Evolutionary conservation across 2,329 filamentous ascomycete species (phyloP), one percentile per base, ranked within the genome.

Genomic region (Diplocarpon rosae): DNA sequence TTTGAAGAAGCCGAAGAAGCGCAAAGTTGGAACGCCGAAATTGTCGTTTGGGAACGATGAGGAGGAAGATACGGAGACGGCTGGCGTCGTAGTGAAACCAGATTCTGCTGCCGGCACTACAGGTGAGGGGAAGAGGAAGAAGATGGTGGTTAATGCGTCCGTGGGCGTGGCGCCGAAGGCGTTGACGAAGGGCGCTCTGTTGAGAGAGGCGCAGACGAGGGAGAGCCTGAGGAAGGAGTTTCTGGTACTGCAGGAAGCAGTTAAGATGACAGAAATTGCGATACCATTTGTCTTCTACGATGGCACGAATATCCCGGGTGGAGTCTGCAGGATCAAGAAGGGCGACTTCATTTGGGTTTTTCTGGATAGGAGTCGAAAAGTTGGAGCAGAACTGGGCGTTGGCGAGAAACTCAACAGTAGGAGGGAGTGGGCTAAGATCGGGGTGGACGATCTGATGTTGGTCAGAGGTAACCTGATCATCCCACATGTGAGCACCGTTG

Each of bases 231-330:
- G 85, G 9, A 84, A 82, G 50, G 82, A 96, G 59, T 98, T 95
- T 57, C 63, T 94, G 37, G 70, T 70, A 9, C 75, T 90, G 47
- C 92, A 95, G 61, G 86, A 93, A 50, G 78, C 80, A 0, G 84
- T 96, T 53, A 95, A 93, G 66, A 78, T 78, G 15, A 89, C 88
- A 8, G 89, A 95, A 59, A 85, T 98, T 43, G 73, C 84, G 13
- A 82, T 98, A 28, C 92, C 92, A 0, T 98, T 96, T 63, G 86
- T 96, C 3, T 96, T 96, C 62, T 96, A 95, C 66, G 90, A 96
- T 55, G 92, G 92, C 13, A 86, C 86, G 16, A 90, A 93, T 62
- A 83, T 85, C 10, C 85, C 89, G 0, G 87, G 88, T 13, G 89
- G 90, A 1, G 75, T 75, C 12, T 89, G 90, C 38, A 80, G 82